A percentile compares a stretch with the other conserved stretches of the same genome.
Evolutionary conservation across 2,329 filamentous ascomycete species (phyloP).

Genomic region (Aspergillus cejpii): DNA sequence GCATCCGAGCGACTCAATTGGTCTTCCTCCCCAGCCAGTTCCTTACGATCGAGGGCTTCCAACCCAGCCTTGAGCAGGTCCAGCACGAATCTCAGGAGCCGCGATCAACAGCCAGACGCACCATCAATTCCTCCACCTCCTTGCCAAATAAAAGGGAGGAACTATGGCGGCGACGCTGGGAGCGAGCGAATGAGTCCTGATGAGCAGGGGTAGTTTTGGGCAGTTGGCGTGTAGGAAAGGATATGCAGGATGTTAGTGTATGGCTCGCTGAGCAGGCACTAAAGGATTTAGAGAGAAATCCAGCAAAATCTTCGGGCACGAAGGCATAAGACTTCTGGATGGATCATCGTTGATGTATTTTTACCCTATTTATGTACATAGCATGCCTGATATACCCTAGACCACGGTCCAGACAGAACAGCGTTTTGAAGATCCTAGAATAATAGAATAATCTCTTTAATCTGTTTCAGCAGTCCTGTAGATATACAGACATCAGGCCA

Average conservation of each 20-base stretch:
- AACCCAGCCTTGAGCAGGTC: slow-evolving; percentile 17
- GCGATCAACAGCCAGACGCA: slow-evolving; percentile 13
- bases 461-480: too few relatives aligned
- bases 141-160: slow-evolving; percentile 45
- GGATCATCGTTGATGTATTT: neutral
- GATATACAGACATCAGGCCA: too few relatives aligned
- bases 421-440: neutral
- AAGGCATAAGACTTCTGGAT: neutral
- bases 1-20: slow-evolving; percentile 26
- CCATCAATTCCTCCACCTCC: slow-evolving; percentile 23
- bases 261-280: slow-evolving; percentile 39
- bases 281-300: slow-evolving; percentile 15
- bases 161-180: slow-evolving; percentile 45
- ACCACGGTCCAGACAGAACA: too few relatives aligned
- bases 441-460: neutral
- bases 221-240: slow-evolving; percentile 43
- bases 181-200: slow-evolving; percentile 40
- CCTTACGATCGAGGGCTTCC: slow-evolving; percentile 19
- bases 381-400: neutral
- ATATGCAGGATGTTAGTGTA: slow-evolving; percentile 41
- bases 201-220: slow-evolving; percentile 38
- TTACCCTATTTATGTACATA: neutral
- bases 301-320: too few relatives aligned
- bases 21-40: slow-evolving; percentile 15
- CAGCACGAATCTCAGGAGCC: slow-evolving; percentile 14